Evolutionary conservation across 257 asterid species (phyloP).

Genomic region (Coffea eugenioides): DNA sequence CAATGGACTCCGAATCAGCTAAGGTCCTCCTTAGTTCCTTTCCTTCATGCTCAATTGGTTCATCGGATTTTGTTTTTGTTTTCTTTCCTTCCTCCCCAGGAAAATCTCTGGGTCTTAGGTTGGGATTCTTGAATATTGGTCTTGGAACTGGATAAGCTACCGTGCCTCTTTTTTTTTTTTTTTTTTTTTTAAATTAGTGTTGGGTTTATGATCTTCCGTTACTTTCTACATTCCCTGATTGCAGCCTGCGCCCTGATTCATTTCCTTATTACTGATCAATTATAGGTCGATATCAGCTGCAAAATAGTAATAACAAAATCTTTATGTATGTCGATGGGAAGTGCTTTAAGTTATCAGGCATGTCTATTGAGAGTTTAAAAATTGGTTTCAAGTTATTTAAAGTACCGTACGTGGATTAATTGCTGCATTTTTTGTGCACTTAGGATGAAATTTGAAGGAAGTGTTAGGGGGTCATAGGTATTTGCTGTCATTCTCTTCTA

Average conservation of each 20-base stretch:
- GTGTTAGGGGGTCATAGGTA: background rate
- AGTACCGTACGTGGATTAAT: background rate
- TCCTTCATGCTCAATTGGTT: no score
- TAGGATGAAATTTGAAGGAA: background rate
- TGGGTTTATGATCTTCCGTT: background rate
- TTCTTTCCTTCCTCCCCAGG: no score
- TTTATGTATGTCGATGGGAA: no score
- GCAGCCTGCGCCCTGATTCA: background rate
- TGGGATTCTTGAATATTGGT: background rate
- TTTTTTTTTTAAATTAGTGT: no score
- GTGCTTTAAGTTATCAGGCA: background rate
- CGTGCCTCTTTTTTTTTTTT: background rate
- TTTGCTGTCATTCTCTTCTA: background rate
- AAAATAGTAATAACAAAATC: no score
- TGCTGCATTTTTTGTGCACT: no score
- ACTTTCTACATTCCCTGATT: background rate
- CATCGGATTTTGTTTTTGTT: background rate
- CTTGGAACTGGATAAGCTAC: background rate
- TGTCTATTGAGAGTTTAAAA: background rate
- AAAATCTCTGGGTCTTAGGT: background rate
- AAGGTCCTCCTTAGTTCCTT: conserved; percentile 37
- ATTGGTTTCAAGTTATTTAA: no score
- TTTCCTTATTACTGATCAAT: background rate
- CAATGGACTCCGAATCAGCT: conserved; percentile 76
- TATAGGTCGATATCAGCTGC: no score